Base-by-base conservation (phyloP, 2,329 filamentous ascomycete genomes). In the Diaporthe citri region DNA sequence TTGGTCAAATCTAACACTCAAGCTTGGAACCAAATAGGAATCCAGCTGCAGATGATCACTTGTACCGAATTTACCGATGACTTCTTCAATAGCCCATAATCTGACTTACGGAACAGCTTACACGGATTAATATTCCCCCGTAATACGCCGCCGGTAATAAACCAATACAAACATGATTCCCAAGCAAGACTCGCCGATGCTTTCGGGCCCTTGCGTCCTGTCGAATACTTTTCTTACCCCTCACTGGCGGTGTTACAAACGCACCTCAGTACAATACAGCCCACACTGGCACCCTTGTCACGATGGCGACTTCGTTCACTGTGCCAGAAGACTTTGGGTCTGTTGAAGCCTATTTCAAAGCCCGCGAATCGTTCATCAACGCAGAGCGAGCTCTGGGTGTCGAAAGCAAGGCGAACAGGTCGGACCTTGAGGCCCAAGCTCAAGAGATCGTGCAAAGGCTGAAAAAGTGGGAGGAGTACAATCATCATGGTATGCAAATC, bases 401-500 rank as follows among this genome's bases (percentile, higher is more conserved):
- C 25, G 64, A 52, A 39, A 36, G 34, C n/a, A 67, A 52, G 34
- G 64, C 13, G 20, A 39, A 39, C 13, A 39, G 20, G 36, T 67
- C 64, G 22, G 64, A 52, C 4, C 22, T 39, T 15, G 64, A 67
- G 64, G 22, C 4, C 2, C 46, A 13, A 8, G 64, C 64, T 7
- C 43, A 67, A 39, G 64, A 52, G 34, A 39, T 67, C 39, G 64
- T 67, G 6, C 64, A 52, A 1, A 52, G 2, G 15, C 48, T 67
- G 46, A 67, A 67, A 48, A 52, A 67, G 46, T 67, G 64, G 64
- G 64, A 67, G 39, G 64, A 67, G 46, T 10, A 17, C 46, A 67
- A 52, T 13, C 64, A 67, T 15, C 64, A 67, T 52, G 64, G 64
- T 28, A 22, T 52, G 22, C 64, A n/a, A 9, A 15, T 36, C 25